phyloP scores from a whole-genome alignment of 305 asterid species.

The Fraxinus albicans region DNA sequence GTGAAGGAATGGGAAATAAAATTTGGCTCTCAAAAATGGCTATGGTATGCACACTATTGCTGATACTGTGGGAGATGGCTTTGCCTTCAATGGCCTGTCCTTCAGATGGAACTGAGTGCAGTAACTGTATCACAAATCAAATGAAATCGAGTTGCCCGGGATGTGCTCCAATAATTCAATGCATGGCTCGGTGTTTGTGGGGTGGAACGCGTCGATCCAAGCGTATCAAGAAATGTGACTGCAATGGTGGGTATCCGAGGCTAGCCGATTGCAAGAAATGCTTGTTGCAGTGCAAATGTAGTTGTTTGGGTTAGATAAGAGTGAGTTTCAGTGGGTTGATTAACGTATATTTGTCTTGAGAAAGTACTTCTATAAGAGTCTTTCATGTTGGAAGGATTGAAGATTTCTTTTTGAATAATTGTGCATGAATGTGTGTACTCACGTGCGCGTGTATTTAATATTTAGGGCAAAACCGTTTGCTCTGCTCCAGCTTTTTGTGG shows the following conservation, averaged over 20 bases:
- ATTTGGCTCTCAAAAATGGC: slow-evolving; percentile 11
- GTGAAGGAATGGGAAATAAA: slow-evolving; percentile 13
- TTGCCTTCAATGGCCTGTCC: slow-evolving; percentile 43
- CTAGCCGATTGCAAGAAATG: slow-evolving; percentile 70
- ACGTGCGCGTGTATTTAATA: neutral
- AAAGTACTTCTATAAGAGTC: neutral
- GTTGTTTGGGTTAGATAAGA: slow-evolving; percentile 37
- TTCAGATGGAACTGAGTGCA: slow-evolving; percentile 49
- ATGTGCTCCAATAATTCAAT: slow-evolving; percentile 65
- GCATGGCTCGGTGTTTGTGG: slow-evolving; percentile 78
- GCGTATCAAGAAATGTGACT: slow-evolving; percentile 70
- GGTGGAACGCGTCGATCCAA: slow-evolving; percentile 41
- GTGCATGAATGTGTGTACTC: neutral
- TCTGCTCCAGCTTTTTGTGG: neutral
- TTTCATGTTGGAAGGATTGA: neutral
- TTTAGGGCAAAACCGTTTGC: neutral
- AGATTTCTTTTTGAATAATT: neutral
- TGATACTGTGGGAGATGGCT: slow-evolving; percentile 25
- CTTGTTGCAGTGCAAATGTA: slow-evolving; percentile 62
- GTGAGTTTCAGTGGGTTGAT: neutral
- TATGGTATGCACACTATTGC: slow-evolving; percentile 14
- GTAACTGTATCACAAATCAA: slow-evolving; percentile 50
- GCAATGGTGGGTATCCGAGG: slow-evolving; percentile 55
- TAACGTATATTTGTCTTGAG: neutral
- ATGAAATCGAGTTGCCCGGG: slow-evolving; percentile 65